phyloP scores from a whole-genome alignment of 139 green algal genomes.

The Gonium pectorale region DNA sequence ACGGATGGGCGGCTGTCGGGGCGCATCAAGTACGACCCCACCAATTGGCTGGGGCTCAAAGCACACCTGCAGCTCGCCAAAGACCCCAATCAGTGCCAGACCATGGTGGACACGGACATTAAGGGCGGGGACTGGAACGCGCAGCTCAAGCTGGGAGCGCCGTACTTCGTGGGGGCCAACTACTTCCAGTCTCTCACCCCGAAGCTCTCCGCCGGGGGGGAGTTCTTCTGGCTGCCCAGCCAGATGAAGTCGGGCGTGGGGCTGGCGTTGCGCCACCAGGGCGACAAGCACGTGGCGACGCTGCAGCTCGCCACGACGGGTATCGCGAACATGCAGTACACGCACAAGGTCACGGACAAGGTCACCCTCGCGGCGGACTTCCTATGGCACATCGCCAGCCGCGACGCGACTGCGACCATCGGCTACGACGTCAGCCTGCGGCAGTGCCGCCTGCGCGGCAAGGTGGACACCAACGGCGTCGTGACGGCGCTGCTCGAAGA shows the following conservation, averaged over 20 bases:
- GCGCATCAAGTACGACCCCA: slow-evolving; percentile 86
- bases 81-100: slow-evolving; percentile 72
- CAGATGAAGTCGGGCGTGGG: slow-evolving; percentile 87
- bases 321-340: slow-evolving; percentile 91
- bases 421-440: slow-evolving; percentile 98
- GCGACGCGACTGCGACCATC: slow-evolving; percentile 90
- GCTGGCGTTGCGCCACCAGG: slow-evolving; percentile 79
- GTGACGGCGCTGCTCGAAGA: slow-evolving; percentile 94
- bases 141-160: slow-evolving; percentile 96
- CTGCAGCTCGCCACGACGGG: slow-evolving; percentile 95
- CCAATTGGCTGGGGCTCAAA: slow-evolving; percentile 81
- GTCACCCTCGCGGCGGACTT: slow-evolving; percentile 91
- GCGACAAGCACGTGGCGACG: slow-evolving; percentile 82
- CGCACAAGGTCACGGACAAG: slow-evolving; percentile 83
- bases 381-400: slow-evolving; percentile 92
- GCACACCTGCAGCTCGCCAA: slow-evolving; percentile 88
- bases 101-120: slow-evolving; percentile 68
- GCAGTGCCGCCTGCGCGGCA: slow-evolving; percentile 81
- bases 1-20: slow-evolving; percentile 88
- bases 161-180: slow-evolving; percentile 93
- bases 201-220: slow-evolving; percentile 78
- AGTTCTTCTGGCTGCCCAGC: slow-evolving; percentile 95
- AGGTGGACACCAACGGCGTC: slow-evolving; percentile 81
- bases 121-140: slow-evolving; percentile 94
- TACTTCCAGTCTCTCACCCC: slow-evolving; percentile 97